phyloP scores from a whole-genome alignment of 108 stramenopile species.

The Cyclotella kingstonii region DNA sequence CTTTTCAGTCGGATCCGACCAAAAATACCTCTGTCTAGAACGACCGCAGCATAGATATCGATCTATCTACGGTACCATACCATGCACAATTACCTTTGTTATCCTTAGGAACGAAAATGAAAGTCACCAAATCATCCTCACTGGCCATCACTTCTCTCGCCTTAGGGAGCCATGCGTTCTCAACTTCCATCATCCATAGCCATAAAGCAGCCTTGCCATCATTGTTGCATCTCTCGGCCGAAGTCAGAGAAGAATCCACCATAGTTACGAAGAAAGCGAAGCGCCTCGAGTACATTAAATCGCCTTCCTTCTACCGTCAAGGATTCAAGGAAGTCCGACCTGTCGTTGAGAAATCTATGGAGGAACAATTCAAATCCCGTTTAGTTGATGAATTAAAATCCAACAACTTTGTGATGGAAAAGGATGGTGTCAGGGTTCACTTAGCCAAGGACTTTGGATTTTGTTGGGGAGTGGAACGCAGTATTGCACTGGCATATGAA shows the following conservation, averaged over 20 bases:
- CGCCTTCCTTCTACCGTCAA: slow-evolving; percentile 69
- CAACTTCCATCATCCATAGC: slow-evolving; percentile 15
- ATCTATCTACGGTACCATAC: not conserved
- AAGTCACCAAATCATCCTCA: slow-evolving; percentile 44
- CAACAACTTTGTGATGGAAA: slow-evolving; percentile 67
- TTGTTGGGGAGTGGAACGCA: slow-evolving; percentile 91
- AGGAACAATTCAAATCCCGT: slow-evolving; percentile 64
- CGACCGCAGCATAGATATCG: not conserved
- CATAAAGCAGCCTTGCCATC: not conserved
- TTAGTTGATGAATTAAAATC: slow-evolving; percentile 75
- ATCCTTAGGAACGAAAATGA: slow-evolving; percentile 41
- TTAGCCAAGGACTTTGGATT: slow-evolving; percentile 86
- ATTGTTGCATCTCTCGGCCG: slow-evolving; percentile 28
- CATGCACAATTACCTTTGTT: not conserved
- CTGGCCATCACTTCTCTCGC: slow-evolving; percentile 24
- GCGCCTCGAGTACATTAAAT: slow-evolving; percentile 74
- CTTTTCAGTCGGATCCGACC: too few species aligned
- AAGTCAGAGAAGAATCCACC: slow-evolving; percentile 28
- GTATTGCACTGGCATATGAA: slow-evolving; percentile 92
- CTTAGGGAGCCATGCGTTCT: slow-evolving; percentile 36
- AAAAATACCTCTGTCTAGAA: not conserved
- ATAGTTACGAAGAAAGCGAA: slow-evolving; percentile 65
- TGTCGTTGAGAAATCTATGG: slow-evolving; percentile 70
- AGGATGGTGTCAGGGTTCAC: slow-evolving; percentile 78
- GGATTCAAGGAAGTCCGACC: slow-evolving; percentile 89